Conservation (phyloP, 345 rosid species). For the Raphanus raphanistrum region DNA sequence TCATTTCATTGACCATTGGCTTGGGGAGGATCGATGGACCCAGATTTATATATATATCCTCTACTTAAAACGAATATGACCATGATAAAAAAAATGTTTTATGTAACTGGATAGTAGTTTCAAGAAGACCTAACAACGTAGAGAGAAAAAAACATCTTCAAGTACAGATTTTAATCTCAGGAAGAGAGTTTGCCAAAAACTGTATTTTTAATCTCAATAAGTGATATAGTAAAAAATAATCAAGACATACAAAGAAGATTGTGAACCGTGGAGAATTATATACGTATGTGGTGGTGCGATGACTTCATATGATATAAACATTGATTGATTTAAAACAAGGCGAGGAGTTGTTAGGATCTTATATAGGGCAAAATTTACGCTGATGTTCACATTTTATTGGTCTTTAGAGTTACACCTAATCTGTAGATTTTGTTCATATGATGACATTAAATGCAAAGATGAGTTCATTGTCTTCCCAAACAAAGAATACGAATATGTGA, state of each 20-base stretch:
- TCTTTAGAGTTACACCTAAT: conserved; percentile 12
- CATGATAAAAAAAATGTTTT: background rate
- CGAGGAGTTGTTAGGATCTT: conserved; percentile 17
- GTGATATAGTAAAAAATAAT: background rate
- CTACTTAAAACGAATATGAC: background rate
- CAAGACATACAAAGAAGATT: background rate
- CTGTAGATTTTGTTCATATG: conserved; percentile 27
- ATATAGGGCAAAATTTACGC: conserved; percentile 6
- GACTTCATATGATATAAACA: conserved; percentile 7
- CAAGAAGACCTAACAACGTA: no score
- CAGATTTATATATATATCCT: background rate
- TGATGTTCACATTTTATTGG: conserved; percentile 28
- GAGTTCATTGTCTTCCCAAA: conserved; percentile 38
- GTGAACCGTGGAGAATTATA: background rate
- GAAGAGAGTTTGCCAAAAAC: background rate
- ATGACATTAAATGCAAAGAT: conserved; percentile 40
- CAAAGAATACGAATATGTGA: conserved; percentile 33
- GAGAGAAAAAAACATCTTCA: no score
- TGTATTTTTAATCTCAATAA: background rate
- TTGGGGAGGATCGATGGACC: conserved; percentile 20
- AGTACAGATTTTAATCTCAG: background rate
- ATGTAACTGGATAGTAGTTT: no score
- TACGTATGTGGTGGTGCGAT: background rate
- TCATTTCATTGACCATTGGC: conserved; percentile 19
- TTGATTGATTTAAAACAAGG: conserved; percentile 1